Evolutionary conservation across 2,329 filamentous ascomycete species (phyloP).

Genomic region (Hortaea werneckii): DNA sequence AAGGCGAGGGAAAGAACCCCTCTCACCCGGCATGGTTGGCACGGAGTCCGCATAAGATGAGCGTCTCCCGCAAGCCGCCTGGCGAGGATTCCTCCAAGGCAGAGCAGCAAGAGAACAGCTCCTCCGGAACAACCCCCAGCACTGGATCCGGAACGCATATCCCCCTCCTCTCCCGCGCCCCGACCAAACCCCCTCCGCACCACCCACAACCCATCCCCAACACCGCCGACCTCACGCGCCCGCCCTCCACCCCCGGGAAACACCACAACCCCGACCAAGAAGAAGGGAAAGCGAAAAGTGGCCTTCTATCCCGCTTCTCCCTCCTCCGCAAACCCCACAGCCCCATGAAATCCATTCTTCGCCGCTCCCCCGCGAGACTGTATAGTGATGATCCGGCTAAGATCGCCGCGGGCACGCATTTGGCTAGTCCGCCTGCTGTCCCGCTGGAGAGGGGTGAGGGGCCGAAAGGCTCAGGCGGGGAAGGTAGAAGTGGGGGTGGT

Average conservation of each 20-base stretch:
- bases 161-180: constrained; percentile 25
- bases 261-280: constrained; percentile 11
- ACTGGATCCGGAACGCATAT: constrained; percentile 1
- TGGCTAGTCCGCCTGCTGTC: constrained; percentile 34
- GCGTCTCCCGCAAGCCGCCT: constrained; percentile 10
- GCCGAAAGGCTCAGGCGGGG: no score
- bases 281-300: constrained; percentile 6
- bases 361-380: constrained; percentile 45
- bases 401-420: constrained; percentile 50
- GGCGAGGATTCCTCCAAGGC: not conserved
- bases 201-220: not conserved
- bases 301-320: constrained; percentile 33
- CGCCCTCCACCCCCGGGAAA: constrained; percentile 1
- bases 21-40: constrained; percentile 16
- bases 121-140: constrained; percentile 4
- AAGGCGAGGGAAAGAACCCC: no score
- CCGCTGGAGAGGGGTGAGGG: no score
- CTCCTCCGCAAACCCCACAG: constrained; percentile 37
- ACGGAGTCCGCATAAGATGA: constrained; percentile 18
- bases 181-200: constrained; percentile 16
- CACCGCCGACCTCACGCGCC: not conserved
- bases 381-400: constrained; percentile 51
- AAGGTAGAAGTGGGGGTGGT: not conserved
- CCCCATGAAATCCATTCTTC: constrained; percentile 52
- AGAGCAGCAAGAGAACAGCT: constrained; percentile 5